Conservation (phyloP, 257 asterid genomes). For the Primulina eburnea region DNA sequence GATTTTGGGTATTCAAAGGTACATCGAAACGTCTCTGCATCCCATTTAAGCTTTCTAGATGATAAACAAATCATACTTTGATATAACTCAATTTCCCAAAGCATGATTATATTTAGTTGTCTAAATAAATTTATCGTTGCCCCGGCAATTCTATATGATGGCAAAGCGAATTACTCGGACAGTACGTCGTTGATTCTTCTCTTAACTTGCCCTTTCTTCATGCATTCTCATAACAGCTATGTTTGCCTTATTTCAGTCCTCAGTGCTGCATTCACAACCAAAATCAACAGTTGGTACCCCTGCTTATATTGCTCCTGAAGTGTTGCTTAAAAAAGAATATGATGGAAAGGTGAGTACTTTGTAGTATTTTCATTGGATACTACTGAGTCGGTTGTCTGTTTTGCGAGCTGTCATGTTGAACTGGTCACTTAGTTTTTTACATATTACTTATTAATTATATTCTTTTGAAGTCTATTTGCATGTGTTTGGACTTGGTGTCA, state of each 20-base stretch:
- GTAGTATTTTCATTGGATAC: not conserved
- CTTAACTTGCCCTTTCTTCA: not conserved
- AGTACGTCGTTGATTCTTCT: not conserved
- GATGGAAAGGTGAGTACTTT: slow-evolving; percentile 70
- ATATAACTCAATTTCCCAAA: not conserved
- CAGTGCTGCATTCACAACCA: slow-evolving; percentile 99
- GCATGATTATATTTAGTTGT: not conserved
- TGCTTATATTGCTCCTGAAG: slow-evolving; percentile 98
- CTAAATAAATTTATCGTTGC: not conserved
- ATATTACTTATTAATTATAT: not conserved
- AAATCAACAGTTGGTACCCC: slow-evolving; percentile 99
- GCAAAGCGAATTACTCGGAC: no score
- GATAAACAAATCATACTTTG: not conserved
- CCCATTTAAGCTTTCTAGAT: not conserved
- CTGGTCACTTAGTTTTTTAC: not conserved
- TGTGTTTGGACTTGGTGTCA: slow-evolving; percentile 6
- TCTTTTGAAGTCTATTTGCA: not conserved
- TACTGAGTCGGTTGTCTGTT: not conserved
- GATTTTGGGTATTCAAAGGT: slow-evolving; percentile 99
- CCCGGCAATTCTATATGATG: not conserved
- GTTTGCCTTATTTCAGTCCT: slow-evolving; percentile 55
- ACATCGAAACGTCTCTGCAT: slow-evolving; percentile 9
- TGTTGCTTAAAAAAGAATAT: slow-evolving; percentile 89
- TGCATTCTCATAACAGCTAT: not conserved
- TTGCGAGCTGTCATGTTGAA: not conserved